Conservation (phyloP, 305 asterid species). For the Striga hermonthica region DNA sequence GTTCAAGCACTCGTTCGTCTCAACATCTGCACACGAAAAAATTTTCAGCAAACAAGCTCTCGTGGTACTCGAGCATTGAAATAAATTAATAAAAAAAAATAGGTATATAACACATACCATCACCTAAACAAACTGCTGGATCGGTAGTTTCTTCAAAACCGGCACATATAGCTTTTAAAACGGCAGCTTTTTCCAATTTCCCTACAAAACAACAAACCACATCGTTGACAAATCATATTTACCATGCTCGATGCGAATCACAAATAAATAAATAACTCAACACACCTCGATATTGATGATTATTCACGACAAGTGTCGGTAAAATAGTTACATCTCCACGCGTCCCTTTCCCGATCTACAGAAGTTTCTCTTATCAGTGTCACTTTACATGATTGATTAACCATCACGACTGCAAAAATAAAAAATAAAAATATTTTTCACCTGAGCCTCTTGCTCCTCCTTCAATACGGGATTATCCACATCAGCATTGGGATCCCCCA, state of each 20-base stretch:
- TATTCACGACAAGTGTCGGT: conserved; percentile 94
- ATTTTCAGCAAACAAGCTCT: background rate
- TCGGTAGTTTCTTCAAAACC: conserved; percentile 99
- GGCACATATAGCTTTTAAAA: conserved; percentile 80
- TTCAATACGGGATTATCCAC: conserved; percentile 70
- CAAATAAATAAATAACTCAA: conserved; percentile 8
- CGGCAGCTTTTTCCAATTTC: conserved; percentile 90
- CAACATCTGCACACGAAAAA: conserved; percentile 56
- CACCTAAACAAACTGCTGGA: conserved; percentile 91
- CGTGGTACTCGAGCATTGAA: conserved; percentile 17
- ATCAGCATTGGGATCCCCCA: conserved; percentile 86
- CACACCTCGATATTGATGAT: conserved; percentile 93
- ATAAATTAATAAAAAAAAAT: conserved; percentile 12
- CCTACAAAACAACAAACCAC: conserved; percentile 47
- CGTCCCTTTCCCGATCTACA: conserved; percentile 92
- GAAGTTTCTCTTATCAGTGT: conserved; percentile 26
- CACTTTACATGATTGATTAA: conserved; percentile 26
- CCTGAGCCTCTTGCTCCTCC: conserved; percentile 97
- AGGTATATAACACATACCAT: conserved; percentile 48
- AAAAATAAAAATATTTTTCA: conserved; percentile 31
- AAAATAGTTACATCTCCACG: conserved; percentile 98
- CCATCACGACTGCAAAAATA: conserved; percentile 17
- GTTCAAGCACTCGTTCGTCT: conserved; percentile 90
- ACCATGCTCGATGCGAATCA: conserved; percentile 16
- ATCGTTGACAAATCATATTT: conserved; percentile 25